Conservation (phyloP, 129 eudicot genomes). For the Saposhnikovia divaricata region DNA sequence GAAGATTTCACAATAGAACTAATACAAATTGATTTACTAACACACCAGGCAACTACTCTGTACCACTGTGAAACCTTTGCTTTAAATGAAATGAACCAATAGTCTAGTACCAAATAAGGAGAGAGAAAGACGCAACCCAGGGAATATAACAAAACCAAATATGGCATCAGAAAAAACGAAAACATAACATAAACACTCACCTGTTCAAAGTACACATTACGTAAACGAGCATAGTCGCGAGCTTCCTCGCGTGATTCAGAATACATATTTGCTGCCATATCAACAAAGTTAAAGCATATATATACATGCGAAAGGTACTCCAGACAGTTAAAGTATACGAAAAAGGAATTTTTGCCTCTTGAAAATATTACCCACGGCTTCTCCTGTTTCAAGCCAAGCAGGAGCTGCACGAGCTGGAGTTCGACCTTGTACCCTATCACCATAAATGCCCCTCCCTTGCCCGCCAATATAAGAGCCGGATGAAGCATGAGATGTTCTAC, state of each 20-base stretch:
- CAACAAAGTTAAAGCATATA: conserved; percentile 25
- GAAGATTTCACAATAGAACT: neutral
- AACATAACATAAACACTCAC: conserved; percentile 22
- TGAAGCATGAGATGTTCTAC: conserved; percentile 61
- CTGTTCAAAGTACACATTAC: conserved; percentile 92
- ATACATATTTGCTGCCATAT: conserved; percentile 76
- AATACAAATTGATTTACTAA: neutral
- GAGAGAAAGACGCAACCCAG: neutral
- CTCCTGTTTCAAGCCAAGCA: conserved; percentile 92
- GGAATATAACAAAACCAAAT: neutral
- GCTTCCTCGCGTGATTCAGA: conserved; percentile 89
- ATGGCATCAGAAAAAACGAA: neutral
- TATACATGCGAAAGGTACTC: conserved; percentile 14
- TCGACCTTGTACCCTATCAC: conserved; percentile 51
- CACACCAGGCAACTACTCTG: neutral
- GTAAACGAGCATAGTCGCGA: conserved; percentile 80
- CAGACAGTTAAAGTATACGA: neutral
- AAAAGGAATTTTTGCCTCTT: conserved; percentile 8
- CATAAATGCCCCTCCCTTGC: conserved; percentile 47
- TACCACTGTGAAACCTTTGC: neutral
- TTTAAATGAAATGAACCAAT: neutral
- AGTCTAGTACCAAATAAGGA: neutral
- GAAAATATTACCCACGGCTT: conserved; percentile 73
- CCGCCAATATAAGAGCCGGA: conserved; percentile 55
- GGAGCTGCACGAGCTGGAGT: conserved; percentile 61